Evolutionary conservation across 1,284 basidiomycete species (phyloP), one percentile per base, ranked within the genome.

Genomic region (Cerrena zonata): DNA sequence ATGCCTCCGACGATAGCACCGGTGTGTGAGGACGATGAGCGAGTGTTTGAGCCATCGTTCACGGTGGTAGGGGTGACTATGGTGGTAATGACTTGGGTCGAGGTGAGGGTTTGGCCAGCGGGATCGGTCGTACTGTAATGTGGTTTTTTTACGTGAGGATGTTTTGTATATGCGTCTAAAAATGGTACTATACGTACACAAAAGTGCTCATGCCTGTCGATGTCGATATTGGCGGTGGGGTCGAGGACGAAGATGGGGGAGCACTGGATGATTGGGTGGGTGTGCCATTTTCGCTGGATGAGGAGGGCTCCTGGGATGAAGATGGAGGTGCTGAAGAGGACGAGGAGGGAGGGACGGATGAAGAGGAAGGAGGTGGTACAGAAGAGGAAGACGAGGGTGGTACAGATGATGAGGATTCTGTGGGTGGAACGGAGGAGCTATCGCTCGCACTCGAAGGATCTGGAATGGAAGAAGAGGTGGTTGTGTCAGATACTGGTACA

Each of bases 1-100:
- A 69, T 69, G n/a, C 70, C 70, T 12, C 70, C 69, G 15, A 63
- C 68, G 50, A 73, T 71, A 10, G 69, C 64, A 40, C 68, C 71
- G 5, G 65, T 61, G 49, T 68, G 58, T 7, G 59, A 62, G 22
- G 10, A 10, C 5, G 41, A 42, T 13, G 10, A 23, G 15, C 23
- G 18, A 4, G n/a, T 39, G 18, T n/a, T 5, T 3, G 19, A 13
- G 41, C 23, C 41, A 19, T n/a, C 22, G 5, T 19, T 13, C 13
- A 42, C 19, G 41, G 19, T 4, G 23, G 41, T 42, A 3, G 41
- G 41, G 10, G 41, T 42, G 7, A 24, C 24, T 3, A 42, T 23
- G 5, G 41, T 22, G 15, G 41, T 42, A 19, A 42, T 23, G 41
- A 42, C 21, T 3, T 22, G 41, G 5, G 41, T 42, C 19, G 41